phyloP scores from a whole-genome alignment of 1,284 basidiomycete genomes.

The Naganishia albida region DNA sequence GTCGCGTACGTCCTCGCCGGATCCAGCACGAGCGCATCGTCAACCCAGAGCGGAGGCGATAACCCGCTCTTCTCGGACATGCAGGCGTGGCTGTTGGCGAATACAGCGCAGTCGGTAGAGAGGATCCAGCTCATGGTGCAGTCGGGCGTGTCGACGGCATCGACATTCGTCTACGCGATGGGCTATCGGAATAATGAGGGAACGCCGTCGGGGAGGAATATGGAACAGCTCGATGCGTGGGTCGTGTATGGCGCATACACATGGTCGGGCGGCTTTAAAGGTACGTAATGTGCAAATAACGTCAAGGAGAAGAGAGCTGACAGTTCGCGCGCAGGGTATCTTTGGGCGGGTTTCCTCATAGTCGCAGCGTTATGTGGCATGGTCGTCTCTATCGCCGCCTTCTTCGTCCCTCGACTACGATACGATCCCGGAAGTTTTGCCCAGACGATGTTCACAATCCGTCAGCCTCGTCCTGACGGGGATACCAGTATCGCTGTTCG shows the following conservation, averaged over 20 bases:
- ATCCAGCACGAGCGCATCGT: not conserved
- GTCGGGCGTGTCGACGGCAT: not conserved
- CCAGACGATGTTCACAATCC: slow-evolving; percentile 3
- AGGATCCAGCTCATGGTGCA: not conserved
- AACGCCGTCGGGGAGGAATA: not conserved
- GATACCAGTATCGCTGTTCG: not conserved
- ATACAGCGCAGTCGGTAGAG: not conserved
- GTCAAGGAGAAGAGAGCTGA: too few species aligned
- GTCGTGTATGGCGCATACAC: not conserved
- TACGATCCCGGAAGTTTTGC: slow-evolving; percentile 1
- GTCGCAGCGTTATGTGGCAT: not conserved
- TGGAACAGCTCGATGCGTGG: not conserved
- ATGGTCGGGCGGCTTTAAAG: not conserved
- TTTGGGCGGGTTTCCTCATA: not conserved
- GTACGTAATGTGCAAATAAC: not conserved
- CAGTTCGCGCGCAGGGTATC: not conserved
- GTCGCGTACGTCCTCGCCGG: slow-evolving; percentile 1
- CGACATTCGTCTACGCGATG: not conserved
- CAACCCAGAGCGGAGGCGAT: not conserved
- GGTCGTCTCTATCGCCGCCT: not conserved
- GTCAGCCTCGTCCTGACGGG: not conserved
- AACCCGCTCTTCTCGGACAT: not conserved
- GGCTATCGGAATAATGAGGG: not conserved
- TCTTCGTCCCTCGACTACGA: not conserved
- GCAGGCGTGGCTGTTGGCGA: not conserved